Conservation (phyloP, 2,329 filamentous ascomycete species). For the Fusarium sp. region DNA sequence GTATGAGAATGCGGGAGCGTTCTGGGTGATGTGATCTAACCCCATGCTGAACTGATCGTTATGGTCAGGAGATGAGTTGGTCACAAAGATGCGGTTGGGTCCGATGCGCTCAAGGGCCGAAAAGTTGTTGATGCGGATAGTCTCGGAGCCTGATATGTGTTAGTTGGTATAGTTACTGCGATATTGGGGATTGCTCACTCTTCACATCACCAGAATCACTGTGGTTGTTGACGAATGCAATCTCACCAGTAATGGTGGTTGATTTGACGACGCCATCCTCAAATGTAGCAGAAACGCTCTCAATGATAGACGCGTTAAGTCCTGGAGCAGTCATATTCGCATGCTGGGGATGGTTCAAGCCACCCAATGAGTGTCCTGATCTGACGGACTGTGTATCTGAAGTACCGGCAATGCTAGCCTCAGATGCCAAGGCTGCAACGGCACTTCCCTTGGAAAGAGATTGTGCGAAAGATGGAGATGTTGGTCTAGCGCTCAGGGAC, state of each 20-base stretch:
- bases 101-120: conserved; percentile 88
- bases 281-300: conserved; percentile 88
- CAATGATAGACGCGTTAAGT: conserved; percentile 87
- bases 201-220: conserved; percentile 55
- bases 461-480: conserved; percentile 34
- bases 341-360: conserved; percentile 76
- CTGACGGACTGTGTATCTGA: conserved; percentile 93
- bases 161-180: not conserved
- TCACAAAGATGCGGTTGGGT: conserved; percentile 90
- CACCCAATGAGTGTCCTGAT: conserved; percentile 82
- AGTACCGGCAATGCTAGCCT: conserved; percentile 64
- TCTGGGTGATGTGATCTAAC: conserved; percentile 75
- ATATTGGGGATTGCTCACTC: conserved; percentile 52
- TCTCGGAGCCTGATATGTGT: conserved; percentile 62
- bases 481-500: conserved; percentile 24
- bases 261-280: conserved; percentile 76
- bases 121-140: conserved; percentile 88
- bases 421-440: conserved; percentile 67
- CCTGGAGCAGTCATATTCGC: conserved; percentile 83
- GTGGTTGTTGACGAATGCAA: conserved; percentile 84
- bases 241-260: conserved; percentile 83
- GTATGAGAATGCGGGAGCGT: conserved; percentile 90
- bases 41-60: conserved; percentile 85
- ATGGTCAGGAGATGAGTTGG: conserved; percentile 69
- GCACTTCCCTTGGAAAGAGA: conserved; percentile 51